These are phyloP conservation scores for Pseudonectria buxi DNA, from an alignment of 2,329 filamentous ascomycete genomes.

Conservation along the genomic window DNA sequence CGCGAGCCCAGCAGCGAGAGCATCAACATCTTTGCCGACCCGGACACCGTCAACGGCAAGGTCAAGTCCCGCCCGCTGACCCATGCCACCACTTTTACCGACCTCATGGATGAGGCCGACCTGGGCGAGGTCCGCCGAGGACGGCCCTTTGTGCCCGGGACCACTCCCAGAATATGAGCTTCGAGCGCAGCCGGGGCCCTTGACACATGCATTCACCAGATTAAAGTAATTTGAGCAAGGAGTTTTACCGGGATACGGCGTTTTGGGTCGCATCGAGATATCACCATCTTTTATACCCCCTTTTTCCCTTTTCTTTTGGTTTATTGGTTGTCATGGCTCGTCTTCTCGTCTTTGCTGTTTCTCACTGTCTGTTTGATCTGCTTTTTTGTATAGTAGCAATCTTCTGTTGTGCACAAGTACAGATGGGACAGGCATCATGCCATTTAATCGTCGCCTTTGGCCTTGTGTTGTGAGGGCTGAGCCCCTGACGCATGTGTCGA, in stretches of 20 bases:
- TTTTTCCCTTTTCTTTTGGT: slow-evolving; percentile 2
- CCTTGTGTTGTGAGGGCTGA: no score
- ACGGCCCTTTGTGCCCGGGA: slow-evolving; percentile 35
- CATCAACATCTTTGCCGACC: slow-evolving; percentile 48
- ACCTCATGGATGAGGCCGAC: slow-evolving; percentile 44
- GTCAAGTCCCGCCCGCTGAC: slow-evolving; percentile 17
- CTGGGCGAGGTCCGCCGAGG: slow-evolving; percentile 36
- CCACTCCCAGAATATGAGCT: slow-evolving; percentile 26
- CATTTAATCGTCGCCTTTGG: no score
- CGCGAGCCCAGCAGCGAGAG: slow-evolving; percentile 41
- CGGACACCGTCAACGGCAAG: slow-evolving; percentile 29
- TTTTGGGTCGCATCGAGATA: slow-evolving; percentile 2
- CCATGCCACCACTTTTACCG: slow-evolving; percentile 44
- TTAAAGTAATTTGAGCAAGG: neutral
- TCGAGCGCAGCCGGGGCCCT: neutral
- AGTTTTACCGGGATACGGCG: slow-evolving; percentile 3
- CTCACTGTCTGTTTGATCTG: slow-evolving; percentile 1
- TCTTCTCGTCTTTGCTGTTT: neutral
- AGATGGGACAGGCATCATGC: no score
- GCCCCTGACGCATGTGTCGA: no score
- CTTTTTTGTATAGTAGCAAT: slow-evolving; percentile 1
- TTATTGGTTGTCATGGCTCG: neutral
- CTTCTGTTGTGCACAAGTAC: slow-evolving; percentile 6
- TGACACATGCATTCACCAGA: slow-evolving; percentile 2
- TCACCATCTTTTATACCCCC: slow-evolving; percentile 20